Percentiles rank a stretch among this genome's conserved stretches.
Evolutionary conservation across 2,329 filamentous ascomycete species (phyloP).

Genomic region (Pseudocercospora fijiensis): DNA sequence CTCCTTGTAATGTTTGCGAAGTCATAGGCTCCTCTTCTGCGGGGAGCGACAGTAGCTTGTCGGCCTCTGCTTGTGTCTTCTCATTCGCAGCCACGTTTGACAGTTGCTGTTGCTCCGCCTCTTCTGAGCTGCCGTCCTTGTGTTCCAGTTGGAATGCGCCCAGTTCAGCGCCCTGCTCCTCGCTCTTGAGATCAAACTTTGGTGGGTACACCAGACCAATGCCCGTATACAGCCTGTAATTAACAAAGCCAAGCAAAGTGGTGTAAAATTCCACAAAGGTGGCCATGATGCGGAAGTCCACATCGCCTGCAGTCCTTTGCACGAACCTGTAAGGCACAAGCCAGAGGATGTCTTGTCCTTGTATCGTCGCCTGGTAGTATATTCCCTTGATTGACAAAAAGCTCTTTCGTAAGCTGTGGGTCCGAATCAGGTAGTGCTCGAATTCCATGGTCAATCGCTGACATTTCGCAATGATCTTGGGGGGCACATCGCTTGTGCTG

Average conservation of each 20-base stretch:
- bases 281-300: conserved; percentile 98
- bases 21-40: conserved; percentile 41
- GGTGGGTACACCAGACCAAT: conserved; percentile 92
- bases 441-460: conserved; percentile 93
- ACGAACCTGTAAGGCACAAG: conserved; percentile 98
- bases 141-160: conserved; percentile 89
- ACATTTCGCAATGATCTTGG: conserved; percentile 93
- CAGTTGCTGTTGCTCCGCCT: conserved; percentile 30
- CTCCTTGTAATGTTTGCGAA: conserved; percentile 38
- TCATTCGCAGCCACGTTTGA: conserved; percentile 36
- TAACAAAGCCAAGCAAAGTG: conserved; percentile 90
- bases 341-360: conserved; percentile 96
- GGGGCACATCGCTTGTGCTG: conserved; percentile 81
- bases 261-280: conserved; percentile 99
- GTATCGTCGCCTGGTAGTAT: conserved; percentile 97
- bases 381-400: conserved; percentile 99
- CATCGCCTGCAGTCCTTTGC: conserved; percentile 86
- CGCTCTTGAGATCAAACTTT: conserved; percentile 83
- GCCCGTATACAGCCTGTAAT: conserved; percentile 90
- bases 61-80: conserved; percentile 51
- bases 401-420: conserved; percentile 87
- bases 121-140: conserved; percentile 52
- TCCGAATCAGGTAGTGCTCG: conserved; percentile 93
- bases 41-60: conserved; percentile 43
- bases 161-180: conserved; percentile 85